phyloP scores from a whole-genome alignment of 2,329 filamentous ascomycete genomes.

The Colletotrichum camelliae region DNA sequence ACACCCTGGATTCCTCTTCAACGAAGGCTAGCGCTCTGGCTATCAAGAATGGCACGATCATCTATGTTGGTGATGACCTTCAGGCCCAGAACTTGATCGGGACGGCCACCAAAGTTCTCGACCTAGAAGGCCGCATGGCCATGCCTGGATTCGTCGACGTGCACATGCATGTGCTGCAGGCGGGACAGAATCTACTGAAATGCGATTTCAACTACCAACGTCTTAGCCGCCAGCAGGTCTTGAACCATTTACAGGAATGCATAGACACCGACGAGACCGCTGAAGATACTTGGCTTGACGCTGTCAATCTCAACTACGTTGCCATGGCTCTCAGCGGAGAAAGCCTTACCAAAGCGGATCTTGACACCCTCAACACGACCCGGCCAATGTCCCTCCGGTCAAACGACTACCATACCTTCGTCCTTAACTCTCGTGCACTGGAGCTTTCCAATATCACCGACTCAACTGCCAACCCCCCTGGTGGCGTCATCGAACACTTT shows the following conservation, averaged over 20 bases:
- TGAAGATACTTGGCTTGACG: conserved; percentile 28
- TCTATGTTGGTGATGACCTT: conserved; percentile 25
- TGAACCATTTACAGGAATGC: conserved; percentile 18
- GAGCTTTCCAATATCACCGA: conserved; percentile 27
- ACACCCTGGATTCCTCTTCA: conserved; percentile 25
- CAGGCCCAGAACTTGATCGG: conserved; percentile 25
- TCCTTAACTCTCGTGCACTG: conserved; percentile 27
- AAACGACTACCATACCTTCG: not conserved
- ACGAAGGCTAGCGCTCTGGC: conserved; percentile 24
- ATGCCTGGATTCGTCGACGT: conserved; percentile 32
- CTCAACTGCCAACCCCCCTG: conserved; percentile 23
- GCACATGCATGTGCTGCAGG: conserved; percentile 30
- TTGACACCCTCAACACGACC: not conserved
- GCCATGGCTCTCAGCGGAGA: not conserved
- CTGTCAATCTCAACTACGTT: conserved; percentile 23
- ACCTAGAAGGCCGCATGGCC: conserved; percentile 32
- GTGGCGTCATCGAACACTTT: conserved; percentile 28
- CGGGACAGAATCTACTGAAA: conserved; percentile 28
- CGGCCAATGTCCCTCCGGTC: not conserved
- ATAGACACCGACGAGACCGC: not conserved
- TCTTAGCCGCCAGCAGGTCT: conserved; percentile 18
- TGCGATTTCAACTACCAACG: conserved; percentile 33
- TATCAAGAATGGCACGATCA: conserved; percentile 25
- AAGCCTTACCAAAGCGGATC: conserved; percentile 1
- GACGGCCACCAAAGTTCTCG: conserved; percentile 26